Percentiles rank a stretch among this genome's conserved stretches.
phyloP scores from a whole-genome alignment of 2,329 filamentous ascomycete genomes.

The Exophiala calicioides region DNA sequence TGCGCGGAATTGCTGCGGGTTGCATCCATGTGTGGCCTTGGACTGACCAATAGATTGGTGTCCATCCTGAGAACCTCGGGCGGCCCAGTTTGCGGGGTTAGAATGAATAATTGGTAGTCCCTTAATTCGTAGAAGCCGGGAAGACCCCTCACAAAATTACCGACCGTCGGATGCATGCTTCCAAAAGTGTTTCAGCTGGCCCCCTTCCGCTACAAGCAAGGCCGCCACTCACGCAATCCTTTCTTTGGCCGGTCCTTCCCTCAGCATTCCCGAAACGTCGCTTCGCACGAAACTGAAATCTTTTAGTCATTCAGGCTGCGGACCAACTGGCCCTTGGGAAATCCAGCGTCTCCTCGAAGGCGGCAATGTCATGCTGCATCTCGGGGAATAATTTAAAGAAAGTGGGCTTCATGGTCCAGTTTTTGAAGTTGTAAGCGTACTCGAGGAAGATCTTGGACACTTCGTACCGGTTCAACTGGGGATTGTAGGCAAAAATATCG shows the following conservation, averaged over 20 bases:
- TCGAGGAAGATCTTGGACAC: constrained; percentile 27
- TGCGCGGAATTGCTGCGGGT: too few species aligned
- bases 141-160: too few species aligned
- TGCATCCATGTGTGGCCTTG: too few species aligned
- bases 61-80: background rate
- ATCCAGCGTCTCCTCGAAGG: constrained; percentile 18
- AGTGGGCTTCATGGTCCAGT: constrained; percentile 31
- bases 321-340: constrained; percentile 16
- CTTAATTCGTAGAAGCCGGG: too few species aligned
- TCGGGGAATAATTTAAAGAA: constrained; percentile 30
- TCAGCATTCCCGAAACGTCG: background rate
- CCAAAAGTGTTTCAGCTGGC: too few species aligned
- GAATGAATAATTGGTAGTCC: background rate
- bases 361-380: constrained; percentile 29
- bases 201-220: constrained; percentile 1
- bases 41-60: background rate
- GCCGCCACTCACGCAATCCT: background rate
- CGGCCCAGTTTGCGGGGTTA: background rate
- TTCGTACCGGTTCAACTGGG: constrained; percentile 16
- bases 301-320: too few species aligned
- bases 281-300: too few species aligned
- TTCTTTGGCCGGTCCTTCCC: background rate
- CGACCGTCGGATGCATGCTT: too few species aligned
- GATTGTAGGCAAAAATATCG: constrained; percentile 25
- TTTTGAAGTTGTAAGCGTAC: constrained; percentile 27